These are phyloP conservation scores for Chrysoporthe puriensis DNA, from an alignment of 2,329 filamentous ascomycete genomes.

Conservation along the genomic window DNA sequence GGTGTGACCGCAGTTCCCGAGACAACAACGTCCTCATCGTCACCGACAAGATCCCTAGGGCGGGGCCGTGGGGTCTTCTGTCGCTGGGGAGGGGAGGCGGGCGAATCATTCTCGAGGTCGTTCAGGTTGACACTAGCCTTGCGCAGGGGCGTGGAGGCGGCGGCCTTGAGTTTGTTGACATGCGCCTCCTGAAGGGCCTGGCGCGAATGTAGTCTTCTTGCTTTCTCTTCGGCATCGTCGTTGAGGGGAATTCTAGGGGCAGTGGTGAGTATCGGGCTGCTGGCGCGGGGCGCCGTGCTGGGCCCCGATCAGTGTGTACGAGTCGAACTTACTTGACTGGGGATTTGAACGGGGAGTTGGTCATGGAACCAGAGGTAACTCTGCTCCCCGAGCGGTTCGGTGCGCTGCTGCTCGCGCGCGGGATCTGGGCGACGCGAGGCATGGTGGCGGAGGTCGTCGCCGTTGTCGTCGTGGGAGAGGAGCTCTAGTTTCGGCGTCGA, in stretches of 20 bases:
- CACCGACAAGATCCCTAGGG: slow-evolving; percentile 39
- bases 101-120: slow-evolving; percentile 60
- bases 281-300: neutral
- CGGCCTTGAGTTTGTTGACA: slow-evolving; percentile 87
- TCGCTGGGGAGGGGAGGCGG: slow-evolving; percentile 53
- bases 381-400: slow-evolving; percentile 40
- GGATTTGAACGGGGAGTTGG: slow-evolving; percentile 60
- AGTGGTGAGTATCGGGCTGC: slow-evolving; percentile 5
- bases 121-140: slow-evolving; percentile 64
- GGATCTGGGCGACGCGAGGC: slow-evolving; percentile 61
- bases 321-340: slow-evolving; percentile 55
- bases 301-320: slow-evolving; percentile 14
- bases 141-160: slow-evolving; percentile 70
- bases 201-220: slow-evolving; percentile 81
- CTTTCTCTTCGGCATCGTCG: slow-evolving; percentile 92
- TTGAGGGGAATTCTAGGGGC: slow-evolving; percentile 82
- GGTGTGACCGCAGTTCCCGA: slow-evolving; percentile 82
- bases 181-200: slow-evolving; percentile 88
- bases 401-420: slow-evolving; percentile 50
- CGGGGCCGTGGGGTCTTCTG: slow-evolving; percentile 53
- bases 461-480: slow-evolving; percentile 25
- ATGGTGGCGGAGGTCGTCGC: slow-evolving; percentile 42
- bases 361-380: slow-evolving; percentile 50
- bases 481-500: slow-evolving; percentile 28
- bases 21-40: slow-evolving; percentile 66